Base-by-base conservation (phyloP, 2,329 filamentous ascomycete genomes). In the Capronia coronata region DNA sequence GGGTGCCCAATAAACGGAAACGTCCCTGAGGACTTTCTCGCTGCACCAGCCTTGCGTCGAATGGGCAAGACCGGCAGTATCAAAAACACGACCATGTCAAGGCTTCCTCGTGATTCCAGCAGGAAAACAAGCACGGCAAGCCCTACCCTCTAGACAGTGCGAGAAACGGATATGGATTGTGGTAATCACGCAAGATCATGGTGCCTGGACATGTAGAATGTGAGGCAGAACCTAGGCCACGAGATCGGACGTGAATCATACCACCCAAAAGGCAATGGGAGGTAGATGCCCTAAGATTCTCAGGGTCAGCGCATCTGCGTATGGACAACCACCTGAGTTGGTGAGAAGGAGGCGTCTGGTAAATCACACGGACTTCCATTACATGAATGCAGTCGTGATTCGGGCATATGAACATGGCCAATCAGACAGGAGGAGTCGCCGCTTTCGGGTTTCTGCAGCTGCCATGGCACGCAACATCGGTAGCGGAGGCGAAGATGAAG, bases 1-100 rank as follows among this genome's bases (percentile, higher is more conserved):
- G 50, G 22, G 19, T 45, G 23, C 32, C 46, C 32, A 51, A 25
- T 39, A 58, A 58, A 48, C 49, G 55, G 29, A 58, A 54, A 38
- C 51, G 55, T 49, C 49, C 43, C 45, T 56, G 50, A 50, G 40
- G 25, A n/a, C 43, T 7, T 7, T 34, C 34, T 19, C 18, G 3
- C 16, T 37, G 34, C 18, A 18, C 14, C 14, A 9, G 14, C 7
- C 39, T n/a, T 32, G 5, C 13, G 10, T 14, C 25, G 6, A 6
- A 10, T 11, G 29, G 29, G 18, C 19, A 13, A 25, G 21, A 11
- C 19, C 8, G 25, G 19, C 38, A 11, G 14, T 32, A 6, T 32
- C 6, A 11, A 32, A 32, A 11, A 3, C 5, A 32, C 11, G 7
- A 11, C 29, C n/a, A 11, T 32, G 29, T 6, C 29, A 32, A 8